These are phyloP conservation scores for Pythium utonaiense DNA, from an alignment of 352 stramenopile genomes.

Conservation along the genomic window DNA sequence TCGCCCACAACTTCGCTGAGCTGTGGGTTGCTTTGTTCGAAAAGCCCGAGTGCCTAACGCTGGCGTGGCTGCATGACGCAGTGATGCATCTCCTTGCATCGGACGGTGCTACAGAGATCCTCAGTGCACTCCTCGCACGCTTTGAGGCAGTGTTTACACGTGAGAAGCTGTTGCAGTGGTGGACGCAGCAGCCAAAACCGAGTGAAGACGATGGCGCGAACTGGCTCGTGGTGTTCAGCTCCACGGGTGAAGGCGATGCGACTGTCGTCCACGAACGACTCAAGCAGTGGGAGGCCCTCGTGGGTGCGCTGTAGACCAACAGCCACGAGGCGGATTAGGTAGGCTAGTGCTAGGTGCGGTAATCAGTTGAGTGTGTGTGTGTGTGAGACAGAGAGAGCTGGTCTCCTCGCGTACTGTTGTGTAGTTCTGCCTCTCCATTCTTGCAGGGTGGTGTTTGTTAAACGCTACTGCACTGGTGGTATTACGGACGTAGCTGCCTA, in stretches of 20 bases:
- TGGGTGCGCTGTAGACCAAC: background rate
- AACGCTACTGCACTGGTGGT: background rate
- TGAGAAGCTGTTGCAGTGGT: constrained; percentile 51
- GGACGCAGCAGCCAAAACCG: constrained; percentile 26
- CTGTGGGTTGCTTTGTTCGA: constrained; percentile 61
- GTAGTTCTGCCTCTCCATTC: background rate
- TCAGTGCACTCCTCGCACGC: constrained; percentile 37
- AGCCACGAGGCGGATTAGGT: background rate
- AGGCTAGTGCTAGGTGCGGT: background rate
- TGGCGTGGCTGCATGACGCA: constrained; percentile 50
- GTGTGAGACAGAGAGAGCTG: no score
- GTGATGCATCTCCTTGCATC: constrained; percentile 36
- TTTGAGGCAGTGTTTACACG: constrained; percentile 30
- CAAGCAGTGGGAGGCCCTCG: constrained; percentile 1
- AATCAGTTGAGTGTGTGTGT: constrained; percentile 4
- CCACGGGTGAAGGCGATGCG: background rate
- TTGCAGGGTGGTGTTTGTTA: background rate
- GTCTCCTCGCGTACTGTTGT: no score
- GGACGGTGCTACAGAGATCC: constrained; percentile 45
- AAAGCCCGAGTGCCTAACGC: constrained; percentile 33
- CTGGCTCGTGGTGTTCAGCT: constrained; percentile 19
- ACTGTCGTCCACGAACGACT: constrained; percentile 15
- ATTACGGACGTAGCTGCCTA: constrained; percentile 9
- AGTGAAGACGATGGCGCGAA: background rate
- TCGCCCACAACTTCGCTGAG: constrained; percentile 54